Base-by-base conservation (phyloP, 345 rosid species). In the Excoecaria agallocha region DNA sequence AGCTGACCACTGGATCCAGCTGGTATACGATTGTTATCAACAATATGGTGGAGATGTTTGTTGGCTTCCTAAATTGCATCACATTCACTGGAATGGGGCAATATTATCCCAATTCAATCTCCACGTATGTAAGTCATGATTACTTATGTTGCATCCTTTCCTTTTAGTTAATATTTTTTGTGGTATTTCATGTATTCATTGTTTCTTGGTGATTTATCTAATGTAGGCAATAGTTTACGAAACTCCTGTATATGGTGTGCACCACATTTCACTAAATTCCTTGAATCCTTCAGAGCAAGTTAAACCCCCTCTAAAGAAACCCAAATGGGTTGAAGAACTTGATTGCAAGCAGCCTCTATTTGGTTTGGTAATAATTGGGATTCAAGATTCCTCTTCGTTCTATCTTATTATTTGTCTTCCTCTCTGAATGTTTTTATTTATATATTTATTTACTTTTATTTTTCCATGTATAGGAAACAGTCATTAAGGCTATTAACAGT, bases 71-170 rank as follows among this genome's bases (percentile, higher is more conserved):
- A 81, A 83, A 78, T 74, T 93, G 90, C 88, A 88, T 82, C 97
- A 87, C 80, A 69, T 91, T 80, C 97, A 90, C 67, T 93, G 94
- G 97, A 83, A 84, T 10, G 87, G 88, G 65, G 76, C 78, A 67
- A 68, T 85, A 71, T 77, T 87, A 50, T 81, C 84, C 76, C 89
- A 78, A 49, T 85, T 87, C 50, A 87, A 89, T 87, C 89, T 86
- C 70, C 98, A 93, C 86, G 99, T 90, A 95, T 91, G 99, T 88
- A 91, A 93, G 98, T 95, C 87, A 76, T 83, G 69, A 39, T 76
- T 49, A 59, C 87, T 79, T 85, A 50, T 80, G 54, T 70, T 76
- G 48, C 72, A n/a, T 64, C 73, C 37, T 71, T 70, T 55, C 70
- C 56, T 64, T 30, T 66, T 56, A 49, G 1, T 65, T 49, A 70